Percentiles rank a stretch among this genome's conserved stretches.
phyloP scores from a whole-genome alignment of 2,329 filamentous ascomycete species.

The Lasiodiplodia sp. region DNA sequence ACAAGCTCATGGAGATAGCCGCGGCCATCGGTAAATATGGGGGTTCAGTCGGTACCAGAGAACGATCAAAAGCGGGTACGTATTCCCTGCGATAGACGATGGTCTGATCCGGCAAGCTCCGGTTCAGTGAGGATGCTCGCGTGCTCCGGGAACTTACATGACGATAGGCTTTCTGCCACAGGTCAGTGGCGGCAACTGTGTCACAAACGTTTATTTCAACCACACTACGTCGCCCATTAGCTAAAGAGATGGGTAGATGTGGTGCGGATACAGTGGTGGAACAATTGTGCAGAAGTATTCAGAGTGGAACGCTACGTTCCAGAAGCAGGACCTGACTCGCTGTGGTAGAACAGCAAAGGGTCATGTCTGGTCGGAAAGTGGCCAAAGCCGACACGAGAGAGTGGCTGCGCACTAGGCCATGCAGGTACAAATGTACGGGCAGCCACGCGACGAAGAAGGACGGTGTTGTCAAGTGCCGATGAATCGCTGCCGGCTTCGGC shows the following conservation, averaged over 20 bases:
- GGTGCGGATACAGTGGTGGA: too few relatives aligned
- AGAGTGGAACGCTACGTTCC: not conserved
- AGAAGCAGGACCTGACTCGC: not conserved
- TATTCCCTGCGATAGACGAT: not conserved
- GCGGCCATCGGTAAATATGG: not conserved
- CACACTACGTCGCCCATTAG: too few relatives aligned
- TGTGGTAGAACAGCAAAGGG: not conserved
- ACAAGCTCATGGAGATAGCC: too few relatives aligned
- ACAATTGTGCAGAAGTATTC: not conserved
- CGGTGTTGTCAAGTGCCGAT: not conserved
- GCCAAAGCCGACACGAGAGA: not conserved
- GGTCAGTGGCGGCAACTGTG: too few relatives aligned
- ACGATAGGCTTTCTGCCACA: too few relatives aligned
- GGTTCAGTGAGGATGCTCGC: not conserved
- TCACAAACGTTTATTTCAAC: too few relatives aligned
- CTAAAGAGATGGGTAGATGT: too few relatives aligned
- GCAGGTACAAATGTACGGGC: not conserved
- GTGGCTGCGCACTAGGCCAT: not conserved
- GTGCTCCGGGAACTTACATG: too few relatives aligned
- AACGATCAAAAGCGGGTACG: too few relatives aligned
- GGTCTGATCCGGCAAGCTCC: not conserved
- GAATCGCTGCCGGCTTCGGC: slow-evolving; percentile 4
- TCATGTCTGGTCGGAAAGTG: not conserved
- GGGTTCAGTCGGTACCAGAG: too few relatives aligned
- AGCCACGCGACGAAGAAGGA: slow-evolving; percentile 11